Base-by-base conservation (phyloP, 768 basidiomycete species). In the Termitomyces sp. region DNA sequence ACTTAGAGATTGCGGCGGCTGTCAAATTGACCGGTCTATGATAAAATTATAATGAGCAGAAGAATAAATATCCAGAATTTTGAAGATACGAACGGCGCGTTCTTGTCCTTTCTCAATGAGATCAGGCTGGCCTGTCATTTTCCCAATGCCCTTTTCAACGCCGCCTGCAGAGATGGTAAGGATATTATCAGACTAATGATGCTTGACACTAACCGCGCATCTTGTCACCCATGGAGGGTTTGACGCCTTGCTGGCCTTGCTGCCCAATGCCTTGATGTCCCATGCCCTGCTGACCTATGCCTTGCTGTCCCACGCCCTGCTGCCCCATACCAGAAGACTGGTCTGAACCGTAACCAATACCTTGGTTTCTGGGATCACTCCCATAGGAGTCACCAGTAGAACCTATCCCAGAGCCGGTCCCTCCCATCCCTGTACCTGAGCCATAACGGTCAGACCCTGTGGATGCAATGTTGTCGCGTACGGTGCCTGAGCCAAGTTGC, bases 61-160 rank as follows among this genome's bases (percentile, higher is more conserved):
- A 4, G 4, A 13, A 2, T 36, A 36, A 9, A 8, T 9, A 12
- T 36, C 0, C 1, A 16, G 16, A 16, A 14, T 13, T 18, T 18
- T 5, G 1, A 18, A 35, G 10, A 4, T 58, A 56, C 49, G 4
- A 1, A 61, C 60, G 4, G 52, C 18, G 12, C 66, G 63, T 48
- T 65, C 64, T 54, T 70, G 61, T 7, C 70, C 70, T 38, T 54
- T 60, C 59, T 69, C 63, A 9, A 58, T 56, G 20, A 67, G 51
- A 0, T 66, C 67, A 5, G 63, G 63, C 35, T 71, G 63, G 9
- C 61, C 63, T 3, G 67, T 55, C 26, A 67, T 48, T 58, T 71
- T 71, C 0, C 68, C 68, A 7, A 63, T 58, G 2, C 67, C 38
- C 12, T 66, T 67, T 61, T 71, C 70, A 2, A 63, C 59, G 26